Evolutionary conservation across 495 filamentous ascomycete species (phyloP).

Genomic region (Acidomyces sp.): DNA sequence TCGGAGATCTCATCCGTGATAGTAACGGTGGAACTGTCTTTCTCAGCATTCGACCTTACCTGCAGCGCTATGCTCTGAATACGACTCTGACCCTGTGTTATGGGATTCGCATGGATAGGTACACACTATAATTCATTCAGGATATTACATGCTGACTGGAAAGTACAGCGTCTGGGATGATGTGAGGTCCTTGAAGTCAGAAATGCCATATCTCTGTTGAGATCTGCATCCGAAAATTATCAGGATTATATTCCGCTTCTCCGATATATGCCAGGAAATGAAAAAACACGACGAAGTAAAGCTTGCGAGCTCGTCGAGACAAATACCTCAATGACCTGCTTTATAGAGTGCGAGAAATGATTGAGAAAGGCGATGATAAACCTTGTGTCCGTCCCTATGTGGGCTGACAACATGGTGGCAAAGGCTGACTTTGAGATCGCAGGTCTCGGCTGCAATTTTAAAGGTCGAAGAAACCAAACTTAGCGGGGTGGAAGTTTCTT

Average conservation of each 20-base stretch:
- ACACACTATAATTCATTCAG: too few species aligned
- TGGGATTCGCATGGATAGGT: slow-evolving; percentile 45
- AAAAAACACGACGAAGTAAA: slow-evolving; percentile 36
- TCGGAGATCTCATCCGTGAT: slow-evolving; percentile 35
- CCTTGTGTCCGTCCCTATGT: too few species aligned
- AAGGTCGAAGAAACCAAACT: slow-evolving; percentile 40
- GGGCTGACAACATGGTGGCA: too few species aligned
- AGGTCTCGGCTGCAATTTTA: slow-evolving; percentile 31
- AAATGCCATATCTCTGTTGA: slow-evolving; percentile 36
- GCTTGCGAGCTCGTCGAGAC: slow-evolving; percentile 36
- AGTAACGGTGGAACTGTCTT: slow-evolving; percentile 26
- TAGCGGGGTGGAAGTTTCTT: slow-evolving; percentile 36
- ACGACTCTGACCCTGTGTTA: slow-evolving; percentile 41
- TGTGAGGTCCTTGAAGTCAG: slow-evolving; percentile 39
- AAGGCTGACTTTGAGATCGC: neutral
- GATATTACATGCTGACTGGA: too few species aligned
- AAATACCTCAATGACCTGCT: slow-evolving; percentile 36
- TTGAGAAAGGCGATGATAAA: slow-evolving; percentile 38
- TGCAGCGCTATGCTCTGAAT: slow-evolving; percentile 33
- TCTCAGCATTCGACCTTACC: slow-evolving; percentile 11
- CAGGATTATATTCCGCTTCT: slow-evolving; percentile 40
- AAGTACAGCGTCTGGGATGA: slow-evolving; percentile 36
- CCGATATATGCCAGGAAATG: slow-evolving; percentile 36
- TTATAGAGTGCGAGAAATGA: slow-evolving; percentile 37
- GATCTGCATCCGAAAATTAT: slow-evolving; percentile 38